A percentile compares a stretch with the other conserved stretches of the same genome.
phyloP scores from a whole-genome alignment of 176 grass and related monocot genomes.

The Poa annua region DNA sequence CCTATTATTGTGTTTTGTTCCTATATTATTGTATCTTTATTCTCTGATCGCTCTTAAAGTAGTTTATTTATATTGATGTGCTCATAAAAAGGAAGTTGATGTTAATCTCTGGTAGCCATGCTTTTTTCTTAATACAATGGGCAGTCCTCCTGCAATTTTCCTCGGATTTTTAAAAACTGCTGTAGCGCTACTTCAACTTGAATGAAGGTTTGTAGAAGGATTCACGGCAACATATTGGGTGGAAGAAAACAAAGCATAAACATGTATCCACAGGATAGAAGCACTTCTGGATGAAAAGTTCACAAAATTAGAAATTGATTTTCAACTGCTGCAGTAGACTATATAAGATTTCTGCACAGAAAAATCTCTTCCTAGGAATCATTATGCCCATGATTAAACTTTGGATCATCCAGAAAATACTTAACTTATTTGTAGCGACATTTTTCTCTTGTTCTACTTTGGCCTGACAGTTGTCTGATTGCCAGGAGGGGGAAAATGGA shows the following conservation, averaged over 20 bases:
- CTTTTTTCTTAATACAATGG: background rate
- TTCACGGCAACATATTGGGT: conserved; percentile 13
- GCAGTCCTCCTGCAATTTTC: background rate
- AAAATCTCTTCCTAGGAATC: background rate
- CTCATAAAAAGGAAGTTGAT: conserved; percentile 3
- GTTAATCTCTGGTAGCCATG: background rate
- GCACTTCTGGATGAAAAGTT: background rate
- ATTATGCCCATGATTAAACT: background rate
- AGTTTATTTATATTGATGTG: background rate
- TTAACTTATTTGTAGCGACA: background rate
- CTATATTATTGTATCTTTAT: conserved; percentile 23
- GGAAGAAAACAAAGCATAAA: background rate
- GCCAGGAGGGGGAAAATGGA: conserved; percentile 87
- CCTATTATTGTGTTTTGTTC: background rate
- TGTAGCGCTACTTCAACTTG: conserved; percentile 23
- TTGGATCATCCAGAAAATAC: conserved; percentile 8
- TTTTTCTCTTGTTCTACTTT: background rate
- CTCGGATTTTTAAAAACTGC: background rate
- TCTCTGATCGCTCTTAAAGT: conserved; percentile 13
- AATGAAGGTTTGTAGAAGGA: background rate
- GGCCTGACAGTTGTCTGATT: conserved; percentile 38
- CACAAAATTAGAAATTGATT: conserved; percentile 4
- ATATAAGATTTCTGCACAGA: background rate
- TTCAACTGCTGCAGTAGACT: background rate
- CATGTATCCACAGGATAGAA: background rate